A percentile compares a stretch with the other conserved stretches of the same genome.
Conservation (phyloP, 768 basidiomycete genomes). For the Leccinum subtestaceum region DNA sequence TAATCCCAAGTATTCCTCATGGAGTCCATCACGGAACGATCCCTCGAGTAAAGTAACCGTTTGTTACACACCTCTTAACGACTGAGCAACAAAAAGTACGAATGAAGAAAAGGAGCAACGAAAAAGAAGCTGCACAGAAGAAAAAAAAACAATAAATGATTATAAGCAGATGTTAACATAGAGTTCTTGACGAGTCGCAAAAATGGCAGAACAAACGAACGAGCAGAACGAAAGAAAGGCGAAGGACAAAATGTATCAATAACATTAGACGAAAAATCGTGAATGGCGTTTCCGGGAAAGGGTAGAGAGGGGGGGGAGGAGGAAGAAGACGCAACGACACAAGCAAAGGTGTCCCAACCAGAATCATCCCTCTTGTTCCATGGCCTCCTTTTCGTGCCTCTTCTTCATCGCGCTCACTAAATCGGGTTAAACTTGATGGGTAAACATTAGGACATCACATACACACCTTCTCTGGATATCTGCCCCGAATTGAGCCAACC, state of each 20-base stretch:
- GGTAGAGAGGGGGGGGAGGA: neutral
- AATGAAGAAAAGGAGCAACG: neutral
- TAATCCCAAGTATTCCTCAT: too few species aligned
- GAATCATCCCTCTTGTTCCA: conserved; percentile 50
- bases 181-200: neutral
- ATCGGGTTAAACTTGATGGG: neutral
- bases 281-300: neutral
- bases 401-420: conserved; percentile 86
- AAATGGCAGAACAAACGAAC: neutral
- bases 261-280: neutral
- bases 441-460: neutral
- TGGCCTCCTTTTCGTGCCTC: conserved; percentile 67
- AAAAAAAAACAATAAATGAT: neutral
- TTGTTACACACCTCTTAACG: neutral
- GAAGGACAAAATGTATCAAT: neutral
- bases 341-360: too few species aligned
- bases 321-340: too few species aligned
- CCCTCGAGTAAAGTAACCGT: neutral
- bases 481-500: conserved; percentile 87
- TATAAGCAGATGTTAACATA: neutral
- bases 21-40: too few species aligned
- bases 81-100: neutral
- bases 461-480: conserved; percentile 81
- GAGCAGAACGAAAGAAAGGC: neutral
- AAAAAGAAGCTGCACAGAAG: neutral